Base-by-base conservation (phyloP, 768 basidiomycete genomes). In the Gloeostereum incarnatum region DNA sequence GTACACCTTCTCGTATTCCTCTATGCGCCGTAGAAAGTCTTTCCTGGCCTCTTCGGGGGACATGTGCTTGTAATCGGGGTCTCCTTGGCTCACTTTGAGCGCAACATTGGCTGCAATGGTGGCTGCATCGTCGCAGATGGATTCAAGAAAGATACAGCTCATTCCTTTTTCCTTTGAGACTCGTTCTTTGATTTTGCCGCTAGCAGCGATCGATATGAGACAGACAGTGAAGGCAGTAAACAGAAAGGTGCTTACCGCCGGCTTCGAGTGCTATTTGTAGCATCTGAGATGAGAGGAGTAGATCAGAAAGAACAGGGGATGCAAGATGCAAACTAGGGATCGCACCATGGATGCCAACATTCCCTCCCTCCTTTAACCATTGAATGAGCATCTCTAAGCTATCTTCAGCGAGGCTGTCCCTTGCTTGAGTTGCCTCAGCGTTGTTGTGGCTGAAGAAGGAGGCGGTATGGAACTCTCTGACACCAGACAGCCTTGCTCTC, bases 51-150 rank as follows among this genome's bases (percentile, higher is more conserved):
- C 73, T 54, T 92, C 87, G 13, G 68, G 79, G 1, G 85, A 80
- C 59, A 76, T 85, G 49, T 88, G 81, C 52, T 87, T 85, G 65
- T 99, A 99, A 58, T 99, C 96, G 0, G 96, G 96, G 63, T 99
- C 96, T 14, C 96, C 96, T 1, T 88, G 91, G 41, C 77, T 78
- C 32, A 97, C 92, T 63, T 99, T 99, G 44, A 98, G 71, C 6
- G 88, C 91, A 30, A 99, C 81, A 52, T 99, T 99, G 14, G 93
- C 81, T 0, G 96, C 93, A 42, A 99, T 92, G 45, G 94, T 75
- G 1, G 75, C 80, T 1, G 93, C 92, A 59, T 99, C 93, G 56
- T 89, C 82, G 65, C 94, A 98, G 39, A 88, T 62, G 1, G 90
- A 92, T 63, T 99, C 96, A 33, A 99, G 75, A 60, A 97, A 99